A percentile compares a stretch with the other conserved stretches of the same genome.
Conservation (phyloP, 1,284 basidiomycete genomes). For the Pyrrhoderma lamaoense region DNA sequence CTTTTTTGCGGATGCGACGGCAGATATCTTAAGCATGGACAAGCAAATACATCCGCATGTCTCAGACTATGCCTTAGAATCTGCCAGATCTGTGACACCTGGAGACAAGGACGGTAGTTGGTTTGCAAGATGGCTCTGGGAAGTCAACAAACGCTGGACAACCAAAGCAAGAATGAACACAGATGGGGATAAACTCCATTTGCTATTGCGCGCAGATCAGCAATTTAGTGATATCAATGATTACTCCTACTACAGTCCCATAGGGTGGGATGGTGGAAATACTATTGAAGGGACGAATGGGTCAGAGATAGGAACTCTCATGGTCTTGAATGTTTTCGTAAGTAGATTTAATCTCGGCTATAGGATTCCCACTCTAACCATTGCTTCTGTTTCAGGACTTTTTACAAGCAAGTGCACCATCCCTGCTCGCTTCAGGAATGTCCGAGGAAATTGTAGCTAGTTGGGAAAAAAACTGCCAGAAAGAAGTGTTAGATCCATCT, state of each 20-base stretch:
- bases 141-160: constrained; percentile 16
- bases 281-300: constrained; percentile 2
- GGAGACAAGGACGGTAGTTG: constrained; percentile 10
- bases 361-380: background rate
- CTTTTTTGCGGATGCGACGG: constrained; percentile 13
- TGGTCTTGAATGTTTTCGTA: constrained; percentile 15
- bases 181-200: constrained; percentile 20
- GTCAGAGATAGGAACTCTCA: constrained; percentile 12
- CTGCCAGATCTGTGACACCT: background rate
- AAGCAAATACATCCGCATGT: constrained; percentile 5
- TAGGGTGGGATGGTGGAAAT: constrained; percentile 15
- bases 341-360: background rate
- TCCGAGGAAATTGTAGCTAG: constrained; percentile 6
- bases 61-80: background rate
- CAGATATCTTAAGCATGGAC: constrained; percentile 3
- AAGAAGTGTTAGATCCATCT: constrained; percentile 8
- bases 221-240: constrained; percentile 19
- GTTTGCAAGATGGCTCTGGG: constrained; percentile 15
- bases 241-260: constrained; percentile 16
- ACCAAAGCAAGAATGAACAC: constrained; percentile 13
- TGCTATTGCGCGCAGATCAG: constrained; percentile 20
- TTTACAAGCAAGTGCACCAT: constrained; percentile 12
- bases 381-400: constrained; percentile 11
- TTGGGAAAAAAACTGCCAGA: constrained; percentile 11
- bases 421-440: constrained; percentile 11